These are phyloP conservation scores for Antarctomyces pellizariae DNA, from an alignment of 495 filamentous ascomycete genomes.

Conservation along the genomic window DNA sequence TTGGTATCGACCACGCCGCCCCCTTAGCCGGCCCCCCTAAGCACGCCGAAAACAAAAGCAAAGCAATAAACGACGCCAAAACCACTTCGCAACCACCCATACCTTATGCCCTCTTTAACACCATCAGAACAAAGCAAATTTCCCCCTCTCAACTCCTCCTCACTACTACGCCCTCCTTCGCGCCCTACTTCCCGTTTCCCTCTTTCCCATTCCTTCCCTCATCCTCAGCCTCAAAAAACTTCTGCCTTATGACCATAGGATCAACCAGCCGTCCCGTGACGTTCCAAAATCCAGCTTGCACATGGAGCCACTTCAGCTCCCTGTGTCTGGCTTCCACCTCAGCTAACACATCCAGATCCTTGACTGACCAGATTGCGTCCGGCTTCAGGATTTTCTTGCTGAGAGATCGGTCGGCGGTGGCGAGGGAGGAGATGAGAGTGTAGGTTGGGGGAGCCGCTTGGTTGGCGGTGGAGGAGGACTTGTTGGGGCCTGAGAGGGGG, in stretches of 20 bases:
- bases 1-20: no score
- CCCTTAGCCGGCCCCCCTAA: no score
- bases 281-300: conserved; percentile 16
- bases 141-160: background rate
- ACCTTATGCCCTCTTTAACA: no score
- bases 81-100: no score
- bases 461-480: background rate
- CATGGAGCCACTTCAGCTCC: conserved; percentile 13
- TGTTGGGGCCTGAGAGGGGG: background rate
- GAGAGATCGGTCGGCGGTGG: conserved; percentile 1
- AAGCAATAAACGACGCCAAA: no score
- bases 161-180: no score
- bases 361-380: conserved; percentile 10
- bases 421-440: conserved; percentile 3
- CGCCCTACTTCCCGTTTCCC: no score
- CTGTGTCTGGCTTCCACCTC: conserved; percentile 10
- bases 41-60: no score
- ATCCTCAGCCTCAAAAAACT: conserved; percentile 12
- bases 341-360: conserved; percentile 14
- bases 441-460: background rate
- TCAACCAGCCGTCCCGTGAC: conserved; percentile 15
- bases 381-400: conserved; percentile 6
- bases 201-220: background rate
- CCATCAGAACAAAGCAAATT: no score
- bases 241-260: conserved; percentile 12